Evolutionary conservation across 1,284 basidiomycete genomes (phyloP), one percentile per base, ranked within the genome.

Genomic region (Taiwanofungus camphoratus): DNA sequence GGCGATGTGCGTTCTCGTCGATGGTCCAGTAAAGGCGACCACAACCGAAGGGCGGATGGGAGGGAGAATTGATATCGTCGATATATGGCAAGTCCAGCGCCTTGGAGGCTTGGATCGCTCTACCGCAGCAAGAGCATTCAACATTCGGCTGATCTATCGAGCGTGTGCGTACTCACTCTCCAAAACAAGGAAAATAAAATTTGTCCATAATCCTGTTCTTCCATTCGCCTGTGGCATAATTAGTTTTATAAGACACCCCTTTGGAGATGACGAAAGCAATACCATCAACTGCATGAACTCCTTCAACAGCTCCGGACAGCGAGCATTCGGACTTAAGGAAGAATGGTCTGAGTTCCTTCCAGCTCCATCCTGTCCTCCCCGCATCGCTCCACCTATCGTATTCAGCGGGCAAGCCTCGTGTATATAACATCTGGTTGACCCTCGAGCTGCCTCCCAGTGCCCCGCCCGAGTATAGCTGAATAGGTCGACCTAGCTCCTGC

Each of bases 341-440:
- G 41, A 63, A 66, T 1, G 61, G 63, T 45, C 59, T 46, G 13
- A 71, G 41, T 11, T 69, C 63, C 1, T 60, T 52, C 46, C 58
- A 71, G 3, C 56, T 55, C 67, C 67, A 72, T 1, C 64, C 65
- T 18, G 55, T 50, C 24, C 61, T 51, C 1, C 66, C 67, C 11
- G 51, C 50, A 5, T 53, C 50, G 22, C 45, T 52, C 70, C 68
- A 71, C 13, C 55, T 49, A 35, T 69, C 60, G 39, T 65, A 71
- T 39, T 70, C 67, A 0, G 59, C 63, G 11, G 67, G 61, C 1
- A 57, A 32, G 3, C 51, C 64, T 19, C 68, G 57, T 0, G 62
- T 62, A 42, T 70, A 70, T 36, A 67, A 42, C 57, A 67, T 57
- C 23, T 55, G 60, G 48, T 75, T 76, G 45, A 75, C 68, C 9